Percentiles rank a stretch among this genome's conserved stretches.
These are phyloP conservation scores for Polymyxa betae DNA, from an alignment of 208 protist genomes.

Conservation along the genomic window DNA sequence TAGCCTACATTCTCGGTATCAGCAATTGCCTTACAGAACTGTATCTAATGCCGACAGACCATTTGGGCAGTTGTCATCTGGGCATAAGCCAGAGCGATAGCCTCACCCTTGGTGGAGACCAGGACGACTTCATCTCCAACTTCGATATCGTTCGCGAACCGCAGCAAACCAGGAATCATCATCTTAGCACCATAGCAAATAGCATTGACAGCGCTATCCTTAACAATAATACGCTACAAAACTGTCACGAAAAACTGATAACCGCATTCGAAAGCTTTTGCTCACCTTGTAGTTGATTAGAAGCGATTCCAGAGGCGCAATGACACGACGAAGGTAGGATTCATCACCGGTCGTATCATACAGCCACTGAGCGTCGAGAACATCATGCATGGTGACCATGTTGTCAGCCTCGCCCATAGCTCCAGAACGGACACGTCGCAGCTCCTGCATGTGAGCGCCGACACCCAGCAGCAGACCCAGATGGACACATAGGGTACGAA, in stretches of 20 bases:
- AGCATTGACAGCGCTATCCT: slow-evolving; percentile 91
- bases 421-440: slow-evolving; percentile 95
- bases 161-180: slow-evolving; percentile 97
- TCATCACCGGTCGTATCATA: slow-evolving; percentile 95
- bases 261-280: background rate
- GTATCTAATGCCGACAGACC: slow-evolving; percentile 23
- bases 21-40: background rate
- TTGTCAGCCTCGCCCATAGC: slow-evolving; percentile 85
- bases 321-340: slow-evolving; percentile 90
- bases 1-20: slow-evolving; percentile 66
- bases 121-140: slow-evolving; percentile 94
- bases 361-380: slow-evolving; percentile 97
- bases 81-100: slow-evolving; percentile 95
- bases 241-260: background rate
- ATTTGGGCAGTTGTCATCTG: slow-evolving; percentile 97
- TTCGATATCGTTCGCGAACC: slow-evolving; percentile 95
- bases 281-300: slow-evolving; percentile 90
- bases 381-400: slow-evolving; percentile 99
- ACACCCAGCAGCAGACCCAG: slow-evolving; percentile 96
- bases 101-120: slow-evolving; percentile 99
- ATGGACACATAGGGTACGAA: slow-evolving; percentile 99
- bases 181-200: slow-evolving; percentile 99
- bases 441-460: slow-evolving; percentile 96
- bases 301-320: slow-evolving; percentile 96
- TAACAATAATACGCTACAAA: slow-evolving; percentile 92